Conservation (phyloP, 208 protist species). For the Tritrichomonas musculus region DNA sequence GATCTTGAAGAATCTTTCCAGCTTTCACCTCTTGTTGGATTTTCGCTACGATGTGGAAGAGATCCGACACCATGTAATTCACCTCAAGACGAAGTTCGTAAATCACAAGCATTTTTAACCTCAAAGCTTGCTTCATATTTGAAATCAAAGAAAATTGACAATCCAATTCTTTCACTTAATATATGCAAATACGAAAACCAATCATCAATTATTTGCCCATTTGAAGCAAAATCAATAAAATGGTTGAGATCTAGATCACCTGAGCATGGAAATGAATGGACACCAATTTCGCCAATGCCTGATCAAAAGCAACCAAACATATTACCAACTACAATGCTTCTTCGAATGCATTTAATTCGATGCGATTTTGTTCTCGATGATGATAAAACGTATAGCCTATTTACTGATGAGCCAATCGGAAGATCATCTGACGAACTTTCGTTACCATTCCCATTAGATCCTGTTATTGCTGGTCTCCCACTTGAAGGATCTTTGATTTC, state of each 20-base stretch:
- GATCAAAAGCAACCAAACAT: background rate
- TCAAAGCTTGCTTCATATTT: background rate
- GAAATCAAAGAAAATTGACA: background rate
- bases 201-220: background rate
- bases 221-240: background rate
- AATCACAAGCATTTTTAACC: background rate
- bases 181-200: background rate
- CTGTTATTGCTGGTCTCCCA: background rate
- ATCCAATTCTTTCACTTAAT: background rate
- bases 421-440: background rate
- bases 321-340: background rate
- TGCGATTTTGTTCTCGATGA: conserved; percentile 12
- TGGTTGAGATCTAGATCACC: background rate
- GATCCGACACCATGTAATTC: background rate
- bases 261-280: background rate
- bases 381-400: background rate
- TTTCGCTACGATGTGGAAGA: background rate
- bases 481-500: conserved; percentile 20
- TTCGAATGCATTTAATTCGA: background rate
- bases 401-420: background rate
- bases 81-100: background rate
- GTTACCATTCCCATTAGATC: conserved; percentile 7
- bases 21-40: conserved; percentile 9
- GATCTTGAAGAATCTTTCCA: background rate
- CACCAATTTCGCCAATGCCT: background rate